Base-by-base conservation (phyloP, 164 flowering plant genomes). In the Echeveria elegans region DNA sequence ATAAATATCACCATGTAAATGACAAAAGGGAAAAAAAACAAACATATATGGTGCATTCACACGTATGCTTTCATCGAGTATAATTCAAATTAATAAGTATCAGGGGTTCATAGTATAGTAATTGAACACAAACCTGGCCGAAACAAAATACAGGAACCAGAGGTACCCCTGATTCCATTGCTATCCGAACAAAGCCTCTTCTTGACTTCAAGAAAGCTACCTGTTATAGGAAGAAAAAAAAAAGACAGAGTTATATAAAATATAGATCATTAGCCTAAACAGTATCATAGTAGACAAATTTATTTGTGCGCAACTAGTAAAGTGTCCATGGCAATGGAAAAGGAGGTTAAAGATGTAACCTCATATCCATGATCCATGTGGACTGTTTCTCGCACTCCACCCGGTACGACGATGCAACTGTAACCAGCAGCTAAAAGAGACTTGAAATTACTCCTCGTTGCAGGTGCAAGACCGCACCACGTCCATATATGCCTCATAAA, bases 401-500 rank as follows among this genome's bases (percentile, higher is more conserved):
- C 97, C 41, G 97, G 99, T n/a, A 95, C 82, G 24, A 95, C 65
- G 56, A 88, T 81, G 72, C 97, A 89, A 77, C 97, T 89, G 74
- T 88, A 84, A 60, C 97, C 99, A 71, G 94, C 81, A 50, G 68
- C 76, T 78, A 95, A 76, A 62, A 83, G 85, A 28, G 92, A 83
- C 24, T 38, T 61, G 67, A 92, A 92, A 60, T 85, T 87, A 68
- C 84, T 85, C 84, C 68, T 92, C 24, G 97, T 70, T 50, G 88
- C 99, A 45, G 92, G 77, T 60, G 89, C 21, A 67, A 90, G 82
- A 63, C 97, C 97, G 73, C 82, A 71, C 99, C 99, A 95, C 56
- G 97, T 85, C 99, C 99, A 95, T 70, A 92, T 74, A 66, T 95
- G 99, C 81, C 97, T 81, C 76, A 95, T 24, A 68, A 95, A 77